Percentiles rank a stretch among this genome's conserved stretches.
Evolutionary conservation across 2,329 filamentous ascomycete species (phyloP).

Genomic region (Leptographium galeiforme): DNA sequence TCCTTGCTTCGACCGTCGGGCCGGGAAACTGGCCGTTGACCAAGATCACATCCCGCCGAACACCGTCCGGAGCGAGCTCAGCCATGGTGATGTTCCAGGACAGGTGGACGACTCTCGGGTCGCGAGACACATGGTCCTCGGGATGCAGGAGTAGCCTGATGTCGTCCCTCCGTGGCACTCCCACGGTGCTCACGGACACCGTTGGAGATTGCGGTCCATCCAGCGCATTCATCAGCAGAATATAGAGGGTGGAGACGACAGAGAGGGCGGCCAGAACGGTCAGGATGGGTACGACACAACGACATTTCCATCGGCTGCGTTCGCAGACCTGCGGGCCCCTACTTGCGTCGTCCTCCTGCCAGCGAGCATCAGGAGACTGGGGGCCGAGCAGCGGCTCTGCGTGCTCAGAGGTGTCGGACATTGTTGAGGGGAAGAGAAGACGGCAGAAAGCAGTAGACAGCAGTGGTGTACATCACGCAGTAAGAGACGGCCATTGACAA

Average conservation of each 20-base stretch:
- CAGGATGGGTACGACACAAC: neutral
- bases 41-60: constrained; percentile 32
- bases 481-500: too few relatives aligned
- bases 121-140: constrained; percentile 25
- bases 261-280: neutral
- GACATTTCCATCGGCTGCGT: neutral
- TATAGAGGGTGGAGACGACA: constrained; percentile 2
- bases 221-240: neutral
- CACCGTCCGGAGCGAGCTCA: constrained; percentile 31
- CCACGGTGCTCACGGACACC: neutral
- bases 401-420: neutral
- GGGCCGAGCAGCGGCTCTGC: neutral
- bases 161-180: neutral
- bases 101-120: constrained; percentile 18
- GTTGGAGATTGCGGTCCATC: neutral
- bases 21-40: constrained; percentile 37
- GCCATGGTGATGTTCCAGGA: constrained; percentile 27
- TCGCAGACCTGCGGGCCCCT: neutral
- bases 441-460: too few relatives aligned
- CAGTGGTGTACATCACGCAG: neutral
- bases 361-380: neutral
- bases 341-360: neutral
- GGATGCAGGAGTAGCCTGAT: constrained; percentile 21
- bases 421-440: too few relatives aligned
- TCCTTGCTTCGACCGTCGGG: constrained; percentile 32